phyloP scores from a whole-genome alignment of 2,329 filamentous ascomycete genomes.

The Elsinoe batatas region DNA sequence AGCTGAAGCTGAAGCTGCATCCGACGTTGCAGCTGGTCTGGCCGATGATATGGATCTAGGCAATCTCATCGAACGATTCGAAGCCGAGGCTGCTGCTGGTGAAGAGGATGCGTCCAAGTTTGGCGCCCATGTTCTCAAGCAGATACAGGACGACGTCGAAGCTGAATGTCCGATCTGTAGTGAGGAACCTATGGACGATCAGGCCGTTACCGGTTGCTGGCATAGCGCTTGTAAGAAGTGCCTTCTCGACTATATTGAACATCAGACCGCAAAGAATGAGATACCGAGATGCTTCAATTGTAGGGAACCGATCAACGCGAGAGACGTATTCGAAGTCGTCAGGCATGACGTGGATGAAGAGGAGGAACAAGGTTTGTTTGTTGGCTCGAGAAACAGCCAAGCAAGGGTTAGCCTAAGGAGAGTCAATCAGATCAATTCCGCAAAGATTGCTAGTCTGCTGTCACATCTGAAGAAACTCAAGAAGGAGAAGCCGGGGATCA shows the following conservation, averaged over 20 bases:
- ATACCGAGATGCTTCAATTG: conserved; percentile 83
- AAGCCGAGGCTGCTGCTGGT: conserved; percentile 46
- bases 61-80: conserved; percentile 75
- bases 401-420: conserved; percentile 51
- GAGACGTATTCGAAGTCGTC: conserved; percentile 88
- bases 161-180: conserved; percentile 91
- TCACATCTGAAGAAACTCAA: conserved; percentile 62
- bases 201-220: conserved; percentile 93
- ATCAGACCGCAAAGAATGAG: conserved; percentile 67
- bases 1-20: conserved; percentile 66
- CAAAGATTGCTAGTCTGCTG: conserved; percentile 77
- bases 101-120: conserved; percentile 60
- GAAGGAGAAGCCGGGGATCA: conserved; percentile 56
- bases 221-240: conserved; percentile 95
- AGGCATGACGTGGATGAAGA: conserved; percentile 54
- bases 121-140: conserved; percentile 74
- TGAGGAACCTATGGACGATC: conserved; percentile 91
- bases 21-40: conserved; percentile 69
- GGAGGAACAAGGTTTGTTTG: conserved; percentile 18
- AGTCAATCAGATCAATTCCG: conserved; percentile 61
- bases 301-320: conserved; percentile 66
- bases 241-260: conserved; percentile 78
- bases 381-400: conserved; percentile 1
- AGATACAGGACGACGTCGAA: conserved; percentile 81
- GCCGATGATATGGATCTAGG: conserved; percentile 95